Base-by-base conservation (phyloP, 2,329 filamentous ascomycete genomes). In the Coniochaeta sp. region DNA sequence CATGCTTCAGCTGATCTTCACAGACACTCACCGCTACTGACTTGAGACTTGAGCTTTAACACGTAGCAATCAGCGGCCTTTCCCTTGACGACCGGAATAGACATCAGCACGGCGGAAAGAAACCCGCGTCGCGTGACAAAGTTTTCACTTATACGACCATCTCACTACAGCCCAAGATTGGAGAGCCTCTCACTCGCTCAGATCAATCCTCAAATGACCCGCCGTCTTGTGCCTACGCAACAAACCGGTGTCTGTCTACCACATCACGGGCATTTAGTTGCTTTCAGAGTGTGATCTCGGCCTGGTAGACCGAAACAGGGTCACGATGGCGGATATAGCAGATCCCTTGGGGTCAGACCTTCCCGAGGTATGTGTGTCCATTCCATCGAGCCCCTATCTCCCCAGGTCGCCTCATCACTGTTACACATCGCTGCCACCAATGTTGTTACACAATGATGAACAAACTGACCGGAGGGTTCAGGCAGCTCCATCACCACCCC, bases 401-500 rank as follows among this genome's bases (percentile, higher is more conserved):
- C 38, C 9, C 16, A 12, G 38, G 6, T 47, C 43, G 17, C 17
- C 40, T 19, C 40, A 22, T 38, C 4, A 43, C n/a, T n/a, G n/a
- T n/a, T n/a, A n/a, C n/a, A n/a, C n/a, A n/a, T n/a, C n/a, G n/a
- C n/a, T n/a, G n/a, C 40, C 40, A 22, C 5, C 47, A 31, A 52
- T 17, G 4, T 26, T 3, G 22, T 31, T 12, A 52, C 24, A 9
- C n/a, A 17, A 8, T 24, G 12, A 14, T 12, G 24, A 31, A n/a
- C 22, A 52, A 14, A 24, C 54, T 57, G 26, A 57, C 54, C n/a
- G n/a, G n/a, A 36, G 12, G 7, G 24, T 11, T 36, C 55, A 40
- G 22, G 28, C 14, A 62, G 62, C 8, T 8, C 47, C 54, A 22
- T 61, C 58, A 6, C 9, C 63, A 33, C 64, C 54, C 8, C n/a